Evolutionary conservation across 148 eudicot species (phyloP), one percentile per base, ranked within the genome.

Genomic region (Spergularia bocconei): DNA sequence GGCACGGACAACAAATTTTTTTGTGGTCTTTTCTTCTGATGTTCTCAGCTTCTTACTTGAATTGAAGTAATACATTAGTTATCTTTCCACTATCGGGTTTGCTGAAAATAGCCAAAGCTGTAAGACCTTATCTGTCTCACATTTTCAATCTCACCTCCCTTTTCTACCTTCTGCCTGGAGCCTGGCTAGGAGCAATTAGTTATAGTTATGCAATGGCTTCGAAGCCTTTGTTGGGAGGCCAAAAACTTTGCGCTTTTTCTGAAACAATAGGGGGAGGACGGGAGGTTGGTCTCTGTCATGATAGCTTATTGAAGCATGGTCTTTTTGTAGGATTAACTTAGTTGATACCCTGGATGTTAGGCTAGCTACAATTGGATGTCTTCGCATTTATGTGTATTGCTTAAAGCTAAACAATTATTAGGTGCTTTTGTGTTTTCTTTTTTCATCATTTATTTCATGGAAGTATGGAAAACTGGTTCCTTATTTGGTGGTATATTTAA

Each of bases 401-500:
- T 68, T 6, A 68, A 6, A 39, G 1, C 23, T 66, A 25, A 29
- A 17, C 47, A 21, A 52, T 21, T 19, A 13, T 48, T 39, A 20
- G 10, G 20, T 71, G 25, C 41, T 11, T 52, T 51, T 71, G 62
- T 25, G 29, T 4, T 48, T 2, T 64, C 16, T 51, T 44, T 20
- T 60, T 19, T 47, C 56, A 1, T 53, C 63, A 44, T 38, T 63
- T 38, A 70, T 54, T 55, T 63, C 54, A 17, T 63, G 13, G 67
- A 36, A n/a, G 41, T 38, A 48, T 15, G 39, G 2, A 19, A 36
- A 39, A 38, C 16, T 17, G 48, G 48, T n/a, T 69, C 58, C 60
- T 53, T 68, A 39, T 41, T 8, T 68, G 65, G 67, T 17, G 65
- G n/a, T 51, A 54, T 63, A 64, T 77, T 73, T 15, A 38, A 29